Evolutionary conservation across 106 monocot species (phyloP), one percentile per base, ranked within the genome.

Genomic region (Dendrobium nobile): DNA sequence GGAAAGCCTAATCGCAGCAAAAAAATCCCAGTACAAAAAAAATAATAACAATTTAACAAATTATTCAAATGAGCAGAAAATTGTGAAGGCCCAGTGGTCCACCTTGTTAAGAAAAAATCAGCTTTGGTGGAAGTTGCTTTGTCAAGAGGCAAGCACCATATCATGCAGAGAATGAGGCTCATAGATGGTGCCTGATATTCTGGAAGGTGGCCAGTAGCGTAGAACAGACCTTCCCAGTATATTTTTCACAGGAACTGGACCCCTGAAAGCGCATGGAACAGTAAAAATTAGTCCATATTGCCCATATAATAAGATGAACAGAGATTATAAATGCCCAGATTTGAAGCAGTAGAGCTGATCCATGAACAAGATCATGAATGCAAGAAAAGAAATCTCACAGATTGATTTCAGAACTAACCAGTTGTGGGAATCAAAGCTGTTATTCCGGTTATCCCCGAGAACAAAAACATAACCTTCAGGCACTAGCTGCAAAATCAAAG

Each of bases 391-490:
- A 22, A 67, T 58, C 54, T 76, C 20, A 64, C 24, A 17, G 5
- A 81, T 74, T 44, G 73, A 68, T 51, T 80, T 19, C 31, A 75
- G 17, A 77, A 77, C 73, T 64, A 47, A 41, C 76, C 95, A 99
- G 24, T 90, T 85, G 78, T 99, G 99, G 75, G 99, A 99, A 77
- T 99, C 99, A 51, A 86, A 99, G 79, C 99, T 99, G 82, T 99
- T 86, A 58, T 99, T 99, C 19, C 99, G 79, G 75, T 99, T 95
- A 56, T 99, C 99, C 0, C 99, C 99, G 76, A 99, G 81, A 43
- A 99, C 99, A 84, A 95, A 99, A 16, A 99, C 99, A 78, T 68
- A 95, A 4, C 93, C 95, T 82, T 95, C 79, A 33, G 99, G 95
- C 11, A 99, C 93, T 64, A 89, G 80, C 99, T 99, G 90, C 82